These are phyloP conservation scores for Castanospermum australe DNA, from an alignment of 306 rosid species.

Conservation along the genomic window DNA sequence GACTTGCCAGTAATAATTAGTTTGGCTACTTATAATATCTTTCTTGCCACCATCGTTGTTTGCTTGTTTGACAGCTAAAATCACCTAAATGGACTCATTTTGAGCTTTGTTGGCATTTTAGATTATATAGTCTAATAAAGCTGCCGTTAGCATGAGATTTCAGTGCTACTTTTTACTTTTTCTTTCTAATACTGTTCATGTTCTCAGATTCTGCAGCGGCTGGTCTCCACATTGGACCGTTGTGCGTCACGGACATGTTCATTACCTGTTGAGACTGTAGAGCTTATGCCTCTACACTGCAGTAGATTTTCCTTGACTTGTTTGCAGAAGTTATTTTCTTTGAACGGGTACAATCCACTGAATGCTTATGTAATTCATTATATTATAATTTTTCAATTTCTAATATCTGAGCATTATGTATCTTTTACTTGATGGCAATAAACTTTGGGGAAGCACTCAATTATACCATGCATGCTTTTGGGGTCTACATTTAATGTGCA, in stretches of 20 bases:
- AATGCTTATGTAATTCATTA: slow-evolving; percentile 8
- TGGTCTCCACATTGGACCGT: slow-evolving; percentile 88
- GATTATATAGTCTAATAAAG: background rate
- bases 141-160: slow-evolving; percentile 2
- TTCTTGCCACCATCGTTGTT: background rate
- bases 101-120: slow-evolving; percentile 8
- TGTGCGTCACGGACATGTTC: slow-evolving; percentile 94
- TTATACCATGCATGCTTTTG: slow-evolving; percentile 14
- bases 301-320: slow-evolving; percentile 89
- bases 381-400: slow-evolving; percentile 15
- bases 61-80: background rate
- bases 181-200: slow-evolving; percentile 15
- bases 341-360: slow-evolving; percentile 71
- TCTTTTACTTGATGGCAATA: slow-evolving; percentile 12
- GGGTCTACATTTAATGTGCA: slow-evolving; percentile 15
- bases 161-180: background rate
- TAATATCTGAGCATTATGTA: background rate
- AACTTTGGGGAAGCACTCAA: background rate
- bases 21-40: slow-evolving; percentile 7
- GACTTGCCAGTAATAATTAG: background rate
- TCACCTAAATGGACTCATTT: slow-evolving; percentile 4
- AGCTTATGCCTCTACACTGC: slow-evolving; percentile 93
- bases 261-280: slow-evolving; percentile 91
- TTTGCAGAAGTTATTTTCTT: slow-evolving; percentile 84
- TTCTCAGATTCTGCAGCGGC: slow-evolving; percentile 72